Conservation (phyloP, 148 eudicot species). For the Rhododendron ferrugineum region DNA sequence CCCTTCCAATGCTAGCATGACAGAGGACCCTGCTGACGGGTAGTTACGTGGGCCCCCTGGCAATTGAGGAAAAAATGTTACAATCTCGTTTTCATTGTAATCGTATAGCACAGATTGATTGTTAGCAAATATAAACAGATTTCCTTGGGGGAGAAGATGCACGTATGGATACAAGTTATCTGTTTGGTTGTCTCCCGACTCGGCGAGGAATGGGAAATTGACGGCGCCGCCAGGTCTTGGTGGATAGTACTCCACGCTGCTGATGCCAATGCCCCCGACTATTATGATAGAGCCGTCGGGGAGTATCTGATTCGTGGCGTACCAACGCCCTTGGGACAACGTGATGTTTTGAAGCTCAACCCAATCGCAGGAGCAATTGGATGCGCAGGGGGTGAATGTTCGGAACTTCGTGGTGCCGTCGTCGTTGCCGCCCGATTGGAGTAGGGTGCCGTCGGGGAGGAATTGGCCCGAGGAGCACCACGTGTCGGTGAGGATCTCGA, state of each 20-base stretch:
- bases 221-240: constrained; percentile 41
- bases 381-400: constrained; percentile 50
- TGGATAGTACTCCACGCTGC: constrained; percentile 55
- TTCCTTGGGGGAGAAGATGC: constrained; percentile 69
- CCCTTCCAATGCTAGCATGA: constrained; percentile 63
- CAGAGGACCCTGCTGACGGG: constrained; percentile 94
- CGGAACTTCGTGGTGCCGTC: constrained; percentile 58
- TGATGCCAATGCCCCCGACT: constrained; percentile 42
- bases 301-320: constrained; percentile 74
- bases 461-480: constrained; percentile 99
- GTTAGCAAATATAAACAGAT: constrained; percentile 77
- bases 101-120: constrained; percentile 63
- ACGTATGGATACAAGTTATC: constrained; percentile 88
- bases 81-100: constrained; percentile 22
- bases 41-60: constrained; percentile 89
- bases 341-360: constrained; percentile 47
- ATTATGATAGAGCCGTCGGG: constrained; percentile 70
- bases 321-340: constrained; percentile 68
- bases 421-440: constrained; percentile 77
- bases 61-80: constrained; percentile 44
- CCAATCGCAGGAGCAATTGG: constrained; percentile 61
- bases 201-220: constrained; percentile 50
- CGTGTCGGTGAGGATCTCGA: constrained; percentile 79
- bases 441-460: constrained; percentile 80
- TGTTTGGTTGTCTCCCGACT: constrained; percentile 55